Evolutionary conservation across 192 early-diverging fungal genomes (phyloP), one percentile per base, ranked within the genome.

Genomic region (Rhizophagus prolifer): DNA sequence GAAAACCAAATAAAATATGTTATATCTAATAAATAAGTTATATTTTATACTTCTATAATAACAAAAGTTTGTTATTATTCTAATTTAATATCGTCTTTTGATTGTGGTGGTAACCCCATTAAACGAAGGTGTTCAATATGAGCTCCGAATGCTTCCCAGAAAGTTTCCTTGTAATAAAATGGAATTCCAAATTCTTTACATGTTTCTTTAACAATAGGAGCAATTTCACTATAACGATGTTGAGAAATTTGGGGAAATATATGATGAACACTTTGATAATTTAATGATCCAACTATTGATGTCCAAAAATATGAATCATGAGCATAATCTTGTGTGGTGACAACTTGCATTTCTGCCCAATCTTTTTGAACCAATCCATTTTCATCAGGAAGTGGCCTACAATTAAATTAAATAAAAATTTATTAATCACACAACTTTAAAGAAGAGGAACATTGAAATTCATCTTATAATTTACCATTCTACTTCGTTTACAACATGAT

Each of bases 401-500:
- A n/a, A 36, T 41, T 9, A 67, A 34, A 9, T 36, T 34, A 21
- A 67, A 34, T n/a, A 36, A 67, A 41, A 41, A 34, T 2, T 23
- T 1, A 67, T 5, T 2, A 36, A 36, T 38, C 6, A 4, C 7
- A 9, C 14, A 50, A 58, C 12, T 47, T 28, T 50, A 19, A 30
- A 59, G 6, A 60, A 36, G 28, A 58, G 13, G 9, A 30, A 38
- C 36, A 38, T n/a, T 38, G 36, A 38, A 58, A 7, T 31, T 14
- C 7, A 38, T 0, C 7, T 2, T 9, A 21, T 74, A 28, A 28
- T 14, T 68, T 76, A 76, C 88, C 88, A 89, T 68, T 84, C 79
- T 10, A 86, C 85, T 58, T 89, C 86, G 47, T 81, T 81, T 0
- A 89, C 88, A 8, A 89, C 88, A 60, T 89, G 88, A 81, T 89